Conservation (phyloP, 306 rosid species). For the Castanospermum australe region DNA sequence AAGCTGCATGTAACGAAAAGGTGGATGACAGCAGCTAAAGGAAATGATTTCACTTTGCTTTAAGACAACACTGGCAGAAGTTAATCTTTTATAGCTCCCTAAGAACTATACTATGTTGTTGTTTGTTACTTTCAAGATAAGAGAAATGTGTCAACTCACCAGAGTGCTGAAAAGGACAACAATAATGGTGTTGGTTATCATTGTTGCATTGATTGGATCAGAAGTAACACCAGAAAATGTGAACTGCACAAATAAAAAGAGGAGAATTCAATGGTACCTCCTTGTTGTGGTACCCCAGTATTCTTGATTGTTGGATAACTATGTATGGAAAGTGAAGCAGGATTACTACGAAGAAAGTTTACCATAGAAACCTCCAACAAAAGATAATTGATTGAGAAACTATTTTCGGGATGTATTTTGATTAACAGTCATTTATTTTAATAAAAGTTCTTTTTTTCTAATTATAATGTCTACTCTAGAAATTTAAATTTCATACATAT, state of each 20-base stretch:
- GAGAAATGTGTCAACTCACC: slow-evolving; percentile 42
- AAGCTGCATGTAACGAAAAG: background rate
- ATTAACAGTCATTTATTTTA: background rate
- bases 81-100: background rate
- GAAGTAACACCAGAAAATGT: slow-evolving; percentile 75
- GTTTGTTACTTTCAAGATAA: background rate
- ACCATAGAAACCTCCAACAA: background rate
- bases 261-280: background rate
- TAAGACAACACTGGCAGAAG: background rate
- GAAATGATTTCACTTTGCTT: background rate
- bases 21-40: background rate
- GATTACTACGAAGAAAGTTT: no score
- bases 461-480: background rate
- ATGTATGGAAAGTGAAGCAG: background rate
- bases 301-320: background rate
- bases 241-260: slow-evolving; percentile 52
- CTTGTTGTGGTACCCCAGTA: background rate
- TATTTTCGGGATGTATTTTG: background rate
- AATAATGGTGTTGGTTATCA: slow-evolving; percentile 81
- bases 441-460: background rate
- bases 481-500: background rate
- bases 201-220: slow-evolving; percentile 71
- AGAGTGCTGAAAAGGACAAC: slow-evolving; percentile 84
- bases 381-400: background rate
- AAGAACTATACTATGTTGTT: background rate